phyloP scores from a whole-genome alignment of 768 basidiomycete genomes.

The Agaricus subrufescens region DNA sequence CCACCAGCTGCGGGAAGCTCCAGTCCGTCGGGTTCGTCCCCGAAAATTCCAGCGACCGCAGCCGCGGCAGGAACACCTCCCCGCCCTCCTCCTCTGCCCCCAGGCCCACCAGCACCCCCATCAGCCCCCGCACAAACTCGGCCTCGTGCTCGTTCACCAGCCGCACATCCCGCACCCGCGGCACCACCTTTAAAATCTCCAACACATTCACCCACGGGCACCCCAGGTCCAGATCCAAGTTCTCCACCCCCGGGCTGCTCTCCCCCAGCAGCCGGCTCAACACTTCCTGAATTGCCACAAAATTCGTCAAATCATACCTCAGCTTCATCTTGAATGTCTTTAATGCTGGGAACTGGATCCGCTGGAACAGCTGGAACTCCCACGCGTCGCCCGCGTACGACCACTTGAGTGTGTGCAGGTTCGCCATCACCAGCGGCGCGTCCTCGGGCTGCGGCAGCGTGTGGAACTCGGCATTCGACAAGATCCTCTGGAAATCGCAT shows the following conservation, averaged over 20 bases:
- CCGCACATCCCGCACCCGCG: not conserved
- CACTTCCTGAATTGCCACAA: not conserved
- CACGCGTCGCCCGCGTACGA: slow-evolving; percentile 7
- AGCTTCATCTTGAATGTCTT: slow-evolving; percentile 4
- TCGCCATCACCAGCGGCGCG: not conserved
- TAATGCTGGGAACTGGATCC: not conserved
- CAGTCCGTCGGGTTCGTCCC: slow-evolving; percentile 5
- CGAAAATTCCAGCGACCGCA: slow-evolving; percentile 1
- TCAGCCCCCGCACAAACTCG: slow-evolving; percentile 5
- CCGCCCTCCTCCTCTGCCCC: not conserved
- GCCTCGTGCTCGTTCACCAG: slow-evolving; percentile 6
- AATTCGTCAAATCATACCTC: slow-evolving; percentile 5
- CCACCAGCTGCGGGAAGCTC: not conserved
- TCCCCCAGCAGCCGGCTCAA: not conserved
- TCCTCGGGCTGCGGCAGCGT: not conserved
- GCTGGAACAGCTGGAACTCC: slow-evolving; percentile 7
- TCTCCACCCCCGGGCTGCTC: slow-evolving; percentile 3
- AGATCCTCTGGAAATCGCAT: slow-evolving; percentile 5
- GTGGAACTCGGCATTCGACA: slow-evolving; percentile 8
- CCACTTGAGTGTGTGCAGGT: slow-evolving; percentile 1
- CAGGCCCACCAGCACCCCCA: not conserved
- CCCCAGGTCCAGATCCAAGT: slow-evolving; percentile 6
- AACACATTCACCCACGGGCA: slow-evolving; percentile 4
- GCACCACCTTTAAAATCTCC: slow-evolving; percentile 7
- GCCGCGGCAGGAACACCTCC: slow-evolving; percentile 1